Base-by-base conservation (phyloP, 169 alveolate species). In the Eimeria acervulina region DNA sequence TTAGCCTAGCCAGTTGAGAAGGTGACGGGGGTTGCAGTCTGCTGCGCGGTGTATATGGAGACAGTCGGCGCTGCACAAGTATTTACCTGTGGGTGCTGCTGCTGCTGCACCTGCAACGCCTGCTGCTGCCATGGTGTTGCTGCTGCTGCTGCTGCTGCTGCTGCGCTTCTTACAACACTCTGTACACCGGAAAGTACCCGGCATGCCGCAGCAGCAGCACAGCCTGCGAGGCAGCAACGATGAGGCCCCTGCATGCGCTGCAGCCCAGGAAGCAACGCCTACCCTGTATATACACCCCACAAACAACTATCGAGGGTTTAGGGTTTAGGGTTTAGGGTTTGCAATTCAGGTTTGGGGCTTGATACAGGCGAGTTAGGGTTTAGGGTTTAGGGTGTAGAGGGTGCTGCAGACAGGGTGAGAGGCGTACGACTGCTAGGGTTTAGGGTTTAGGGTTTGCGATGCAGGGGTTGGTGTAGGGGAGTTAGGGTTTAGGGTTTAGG, bases 161-260 rank as follows among this genome's bases (percentile, higher is more conserved):
- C 52, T 72, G 84, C 84, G 84, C 84, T 72, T 72, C 42, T 7
- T 72, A 44, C 40, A 72, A 44, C 84, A 72, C 47, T 28, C 44
- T 12, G 84, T 72, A 38, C 84, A 72, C 47, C 84, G 40, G 84
- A 72, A 72, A 31, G 47, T 28, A 0, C 47, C 84, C 12, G 84
- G 84, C 84, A 72, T n/a, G 84, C 84, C 84, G 84, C 84, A 72
- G 84, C 84, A 72, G 52, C 84, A 72, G 47, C 84, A 72, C 8
- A 72, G 84, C 8, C 52, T 12, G 23, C 84, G 84, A 21, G 84
- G 84, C 52, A 72, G 84, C 84, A 31, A 36, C 8, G 47, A 72
- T n/a, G 84, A 72, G 8, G 40, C 0, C 40, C 84, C 84, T 28
- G 84, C 84, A 36, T 72, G 47, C 40, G 84, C 84, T 31, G 84